Percentiles rank a stretch among this genome's conserved stretches.
These are phyloP conservation scores for Phialophora tarda DNA, from an alignment of 2,329 filamentous ascomycete species.

Conservation along the genomic window DNA sequence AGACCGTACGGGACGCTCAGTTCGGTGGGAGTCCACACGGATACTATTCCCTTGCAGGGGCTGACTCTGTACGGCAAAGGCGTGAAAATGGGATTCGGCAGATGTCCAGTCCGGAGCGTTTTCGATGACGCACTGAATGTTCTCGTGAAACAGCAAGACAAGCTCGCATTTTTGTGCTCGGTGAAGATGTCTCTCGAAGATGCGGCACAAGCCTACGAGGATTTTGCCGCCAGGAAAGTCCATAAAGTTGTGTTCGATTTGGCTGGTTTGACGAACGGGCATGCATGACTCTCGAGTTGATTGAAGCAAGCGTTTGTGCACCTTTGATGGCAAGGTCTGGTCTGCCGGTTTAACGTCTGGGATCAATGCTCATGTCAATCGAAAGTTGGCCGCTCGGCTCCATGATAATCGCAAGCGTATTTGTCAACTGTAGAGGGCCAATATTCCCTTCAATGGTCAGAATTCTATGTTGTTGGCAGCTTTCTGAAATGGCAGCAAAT, in stretches of 20 bases:
- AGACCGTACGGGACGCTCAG: conserved; percentile 24
- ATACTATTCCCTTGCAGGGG: conserved; percentile 22
- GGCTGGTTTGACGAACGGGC: background rate
- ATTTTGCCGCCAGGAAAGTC: conserved; percentile 27
- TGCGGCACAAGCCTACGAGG: conserved; percentile 30
- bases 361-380: no score
- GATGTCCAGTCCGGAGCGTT: conserved; percentile 74
- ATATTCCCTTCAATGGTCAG: no score
- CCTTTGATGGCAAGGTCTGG: no score
- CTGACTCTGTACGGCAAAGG: conserved; percentile 26
- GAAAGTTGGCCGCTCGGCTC: no score
- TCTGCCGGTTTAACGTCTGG: no score
- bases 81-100: conserved; percentile 70
- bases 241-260: conserved; percentile 14
- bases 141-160: conserved; percentile 68
- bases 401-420: no score
- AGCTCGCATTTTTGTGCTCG: conserved; percentile 56
- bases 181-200: conserved; percentile 24
- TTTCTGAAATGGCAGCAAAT: no score
- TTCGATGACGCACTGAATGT: conserved; percentile 69
- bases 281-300: background rate
- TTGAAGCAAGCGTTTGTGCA: background rate
- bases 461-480: no score
- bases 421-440: no score
- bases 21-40: conserved; percentile 30